These are phyloP conservation scores for Pleurotus tuoliensis DNA, from an alignment of 768 basidiomycete species.

Conservation along the genomic window DNA sequence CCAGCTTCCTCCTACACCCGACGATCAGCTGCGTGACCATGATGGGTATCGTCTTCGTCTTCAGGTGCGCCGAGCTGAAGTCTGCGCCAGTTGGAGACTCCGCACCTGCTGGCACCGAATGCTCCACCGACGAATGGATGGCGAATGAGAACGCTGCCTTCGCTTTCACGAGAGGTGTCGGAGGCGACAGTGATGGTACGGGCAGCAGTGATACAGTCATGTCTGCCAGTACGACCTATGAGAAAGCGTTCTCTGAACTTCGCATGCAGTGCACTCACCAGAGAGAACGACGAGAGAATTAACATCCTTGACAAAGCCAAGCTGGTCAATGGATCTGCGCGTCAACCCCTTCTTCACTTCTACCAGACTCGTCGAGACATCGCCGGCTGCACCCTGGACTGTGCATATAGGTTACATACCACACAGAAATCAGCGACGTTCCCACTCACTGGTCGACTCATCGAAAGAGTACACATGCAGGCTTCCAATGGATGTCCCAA, in stretches of 20 bases:
- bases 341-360: slow-evolving; percentile 67
- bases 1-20: slow-evolving; percentile 81
- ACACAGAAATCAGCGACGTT: no score
- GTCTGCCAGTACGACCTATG: slow-evolving; percentile 44
- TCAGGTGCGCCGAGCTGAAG: slow-evolving; percentile 17
- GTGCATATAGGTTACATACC: no score
- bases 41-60: slow-evolving; percentile 50
- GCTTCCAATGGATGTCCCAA: slow-evolving; percentile 32
- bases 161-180: slow-evolving; percentile 70
- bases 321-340: slow-evolving; percentile 77
- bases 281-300: slow-evolving; percentile 82
- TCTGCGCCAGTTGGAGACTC: slow-evolving; percentile 21
- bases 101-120: slow-evolving; percentile 26
- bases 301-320: slow-evolving; percentile 82
- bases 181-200: slow-evolving; percentile 65
- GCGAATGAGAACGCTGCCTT: slow-evolving; percentile 84
- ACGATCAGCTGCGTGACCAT: slow-evolving; percentile 76
- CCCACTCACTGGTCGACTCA: slow-evolving; percentile 31
- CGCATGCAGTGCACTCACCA: slow-evolving; percentile 42
- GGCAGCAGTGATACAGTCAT: slow-evolving; percentile 70
- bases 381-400: no score
- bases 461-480: slow-evolving; percentile 36
- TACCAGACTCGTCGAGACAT: slow-evolving; percentile 33
- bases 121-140: slow-evolving; percentile 57
- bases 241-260: neutral